Evolutionary conservation across 164 flowering plant species (phyloP).

Genomic region (Aristolochia fimbriata): DNA sequence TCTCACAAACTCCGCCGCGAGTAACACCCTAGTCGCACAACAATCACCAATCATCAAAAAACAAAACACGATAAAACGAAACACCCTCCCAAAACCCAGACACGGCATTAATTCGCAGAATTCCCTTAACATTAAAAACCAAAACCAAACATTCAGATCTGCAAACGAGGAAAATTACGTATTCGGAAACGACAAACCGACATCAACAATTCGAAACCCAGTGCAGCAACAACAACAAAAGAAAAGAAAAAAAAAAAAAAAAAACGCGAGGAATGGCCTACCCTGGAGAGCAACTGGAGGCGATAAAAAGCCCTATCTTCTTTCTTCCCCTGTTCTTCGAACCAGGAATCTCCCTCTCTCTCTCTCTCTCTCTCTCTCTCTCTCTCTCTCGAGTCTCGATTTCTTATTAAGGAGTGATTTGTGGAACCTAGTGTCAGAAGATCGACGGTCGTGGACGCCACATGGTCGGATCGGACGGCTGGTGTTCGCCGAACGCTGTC

Average conservation of each 20-base stretch:
- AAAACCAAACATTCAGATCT: background rate
- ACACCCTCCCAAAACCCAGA: background rate
- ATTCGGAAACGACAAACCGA: background rate
- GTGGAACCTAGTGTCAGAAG: too few relatives aligned
- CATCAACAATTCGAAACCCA: background rate
- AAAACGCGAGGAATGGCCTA: background rate
- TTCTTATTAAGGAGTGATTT: too few relatives aligned
- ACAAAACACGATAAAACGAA: background rate
- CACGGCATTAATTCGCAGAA: background rate
- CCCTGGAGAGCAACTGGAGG: too few relatives aligned
- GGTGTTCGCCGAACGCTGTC: background rate
- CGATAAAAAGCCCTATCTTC: too few relatives aligned
- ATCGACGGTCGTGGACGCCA: background rate
- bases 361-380: too few relatives aligned
- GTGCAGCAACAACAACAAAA: too few relatives aligned
- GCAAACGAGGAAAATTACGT: background rate
- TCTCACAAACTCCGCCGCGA: background rate
- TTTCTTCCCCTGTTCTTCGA: too few relatives aligned
- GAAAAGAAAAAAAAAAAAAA: too few relatives aligned
- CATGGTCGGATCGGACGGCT: background rate
- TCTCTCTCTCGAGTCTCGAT: too few relatives aligned
- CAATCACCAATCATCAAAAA: background rate
- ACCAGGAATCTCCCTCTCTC: too few relatives aligned
- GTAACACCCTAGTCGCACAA: too few relatives aligned
- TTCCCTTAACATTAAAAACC: background rate